phyloP scores from a whole-genome alignment of 352 stramenopile species.

The Globisporangium irregulare region DNA sequence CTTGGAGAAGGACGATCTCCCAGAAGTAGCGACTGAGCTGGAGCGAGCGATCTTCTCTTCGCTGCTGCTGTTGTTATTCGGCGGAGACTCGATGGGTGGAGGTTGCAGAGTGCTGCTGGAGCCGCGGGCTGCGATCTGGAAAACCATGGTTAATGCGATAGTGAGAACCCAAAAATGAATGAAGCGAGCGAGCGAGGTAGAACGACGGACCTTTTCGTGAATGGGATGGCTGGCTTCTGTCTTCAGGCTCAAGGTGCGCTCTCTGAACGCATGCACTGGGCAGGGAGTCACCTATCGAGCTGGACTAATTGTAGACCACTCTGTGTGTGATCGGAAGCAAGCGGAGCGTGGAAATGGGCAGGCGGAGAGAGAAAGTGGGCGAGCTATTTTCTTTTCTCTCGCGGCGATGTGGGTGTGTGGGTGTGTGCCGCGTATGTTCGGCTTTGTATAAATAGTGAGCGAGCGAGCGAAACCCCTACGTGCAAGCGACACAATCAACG shows the following conservation, averaged over 20 bases:
- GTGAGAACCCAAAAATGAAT: constrained; percentile 3
- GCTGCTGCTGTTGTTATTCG: constrained; percentile 8
- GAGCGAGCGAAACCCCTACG: constrained; percentile 3
- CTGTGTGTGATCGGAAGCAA: background rate
- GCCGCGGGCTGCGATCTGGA: constrained; percentile 7
- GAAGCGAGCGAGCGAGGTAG: background rate
- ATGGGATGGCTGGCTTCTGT: background rate
- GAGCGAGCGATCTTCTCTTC: background rate
- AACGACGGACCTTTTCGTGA: constrained; percentile 1
- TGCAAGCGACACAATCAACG: background rate
- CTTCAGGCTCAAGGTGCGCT: background rate
- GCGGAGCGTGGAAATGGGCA: background rate
- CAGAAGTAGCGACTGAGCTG: background rate
- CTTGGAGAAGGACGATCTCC: background rate
- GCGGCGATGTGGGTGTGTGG: no score
- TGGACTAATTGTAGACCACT: background rate
- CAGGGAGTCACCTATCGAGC: background rate
- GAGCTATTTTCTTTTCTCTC: constrained; percentile 3
- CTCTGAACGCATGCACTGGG: background rate
- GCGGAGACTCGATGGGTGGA: background rate
- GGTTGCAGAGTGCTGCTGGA: constrained; percentile 9
- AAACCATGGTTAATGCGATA: constrained; percentile 11
- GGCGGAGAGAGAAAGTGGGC: background rate
- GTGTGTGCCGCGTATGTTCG: no score
- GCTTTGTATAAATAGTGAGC: constrained; percentile 9